phyloP scores from a whole-genome alignment of 768 basidiomycete species.

The Crepidotus variabilis region DNA sequence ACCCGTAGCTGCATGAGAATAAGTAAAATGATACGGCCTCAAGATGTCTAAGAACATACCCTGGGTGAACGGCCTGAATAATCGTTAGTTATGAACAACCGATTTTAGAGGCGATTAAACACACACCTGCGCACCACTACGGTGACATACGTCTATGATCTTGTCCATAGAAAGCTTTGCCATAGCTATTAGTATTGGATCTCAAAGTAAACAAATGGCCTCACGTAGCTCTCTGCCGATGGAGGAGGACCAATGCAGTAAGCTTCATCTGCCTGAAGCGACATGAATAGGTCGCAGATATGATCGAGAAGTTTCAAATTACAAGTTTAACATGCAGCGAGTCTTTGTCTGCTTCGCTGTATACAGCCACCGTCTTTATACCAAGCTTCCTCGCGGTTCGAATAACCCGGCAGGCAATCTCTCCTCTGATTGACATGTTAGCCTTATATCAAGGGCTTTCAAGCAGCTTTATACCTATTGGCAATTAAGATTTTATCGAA shows the following conservation, averaged over 20 bases:
- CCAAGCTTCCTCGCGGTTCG: conserved; percentile 86
- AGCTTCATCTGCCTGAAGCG: conserved; percentile 74
- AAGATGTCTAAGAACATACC: conserved; percentile 39
- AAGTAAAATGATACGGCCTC: conserved; percentile 3
- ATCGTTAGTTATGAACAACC: neutral
- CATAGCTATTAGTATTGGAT: neutral
- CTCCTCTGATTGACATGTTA: conserved; percentile 53
- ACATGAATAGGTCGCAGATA: neutral
- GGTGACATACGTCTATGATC: conserved; percentile 79
- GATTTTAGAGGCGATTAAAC: neutral
- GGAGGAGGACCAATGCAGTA: conserved; percentile 91
- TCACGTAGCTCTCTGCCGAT: conserved; percentile 84
- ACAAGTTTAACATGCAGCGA: conserved; percentile 83
- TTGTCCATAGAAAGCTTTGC: conserved; percentile 79
- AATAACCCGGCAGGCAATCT: conserved; percentile 95
- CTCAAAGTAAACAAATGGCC: conserved; percentile 24
- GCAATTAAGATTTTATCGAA: conserved; percentile 93
- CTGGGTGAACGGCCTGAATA: conserved; percentile 84
- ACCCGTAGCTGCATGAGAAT: conserved; percentile 60
- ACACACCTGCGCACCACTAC: conserved; percentile 80
- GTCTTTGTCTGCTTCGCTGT: conserved; percentile 80
- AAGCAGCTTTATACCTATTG: conserved; percentile 53
- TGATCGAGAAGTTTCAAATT: conserved; percentile 11
- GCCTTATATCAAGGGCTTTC: neutral
- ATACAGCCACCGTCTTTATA: conserved; percentile 89